Evolutionary conservation across 1,284 basidiomycete genomes (phyloP).

Genomic region (Phenoliferia sp.): DNA sequence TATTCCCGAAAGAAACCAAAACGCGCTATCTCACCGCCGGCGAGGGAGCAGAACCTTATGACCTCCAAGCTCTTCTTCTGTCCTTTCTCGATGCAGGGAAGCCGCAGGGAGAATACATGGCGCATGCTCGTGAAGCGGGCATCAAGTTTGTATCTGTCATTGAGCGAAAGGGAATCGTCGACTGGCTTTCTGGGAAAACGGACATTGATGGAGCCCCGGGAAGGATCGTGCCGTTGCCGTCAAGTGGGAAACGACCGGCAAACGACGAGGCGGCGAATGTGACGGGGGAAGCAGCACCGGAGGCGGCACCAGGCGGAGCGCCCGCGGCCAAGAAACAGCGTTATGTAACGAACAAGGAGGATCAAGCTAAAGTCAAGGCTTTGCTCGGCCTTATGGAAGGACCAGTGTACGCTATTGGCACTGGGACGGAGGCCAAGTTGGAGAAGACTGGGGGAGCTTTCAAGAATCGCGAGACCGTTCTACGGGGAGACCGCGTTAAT

Average conservation of each 20-base stretch:
- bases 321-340: slow-evolving; percentile 46
- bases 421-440: slow-evolving; percentile 49
- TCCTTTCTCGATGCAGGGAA: slow-evolving; percentile 70
- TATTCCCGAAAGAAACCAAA: slow-evolving; percentile 60
- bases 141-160: slow-evolving; percentile 73
- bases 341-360: slow-evolving; percentile 70
- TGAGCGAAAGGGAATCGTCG: slow-evolving; percentile 73
- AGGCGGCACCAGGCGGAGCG: slow-evolving; percentile 40
- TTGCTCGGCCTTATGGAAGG: slow-evolving; percentile 54
- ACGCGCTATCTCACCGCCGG: slow-evolving; percentile 62
- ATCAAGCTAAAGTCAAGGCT: slow-evolving; percentile 70
- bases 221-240: slow-evolving; percentile 3
- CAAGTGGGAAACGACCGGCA: slow-evolving; percentile 1
- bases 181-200: slow-evolving; percentile 70
- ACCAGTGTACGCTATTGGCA: slow-evolving; percentile 15
- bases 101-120: slow-evolving; percentile 76
- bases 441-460: slow-evolving; percentile 61
- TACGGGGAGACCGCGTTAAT: slow-evolving; percentile 69
- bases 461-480: slow-evolving; percentile 61
- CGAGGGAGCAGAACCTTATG: slow-evolving; percentile 59
- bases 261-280: neutral
- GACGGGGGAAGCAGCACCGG: slow-evolving; percentile 42
- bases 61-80: slow-evolving; percentile 71
- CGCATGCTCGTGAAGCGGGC: slow-evolving; percentile 68
- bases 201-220: slow-evolving; percentile 24